Evolutionary conservation across 1,284 basidiomycete species (phyloP), one percentile per base, ranked within the genome.

Genomic region (Tetrapyrgos nigripes): DNA sequence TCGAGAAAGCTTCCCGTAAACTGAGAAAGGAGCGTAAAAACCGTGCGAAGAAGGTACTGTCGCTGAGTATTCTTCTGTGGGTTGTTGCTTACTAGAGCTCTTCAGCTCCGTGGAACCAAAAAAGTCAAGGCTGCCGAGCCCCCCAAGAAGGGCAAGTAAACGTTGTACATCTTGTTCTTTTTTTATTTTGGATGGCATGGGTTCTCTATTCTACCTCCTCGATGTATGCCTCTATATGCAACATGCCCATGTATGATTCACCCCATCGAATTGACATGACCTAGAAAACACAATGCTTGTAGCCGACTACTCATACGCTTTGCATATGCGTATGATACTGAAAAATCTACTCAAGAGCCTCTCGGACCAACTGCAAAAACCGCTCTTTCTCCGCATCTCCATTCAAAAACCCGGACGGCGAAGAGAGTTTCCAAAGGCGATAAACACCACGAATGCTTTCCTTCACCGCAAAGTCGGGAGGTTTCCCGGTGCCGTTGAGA

Each of bases 1-100:
- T 93, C 66, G 92, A 95, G 59, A 96, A 92, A 81, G 83, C 97
- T 61, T 96, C 94, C 69, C 93, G 97, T 73, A 99, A 99, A 80
- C 89, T 99, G 78, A 91, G 97, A 80, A 98, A 99, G 86, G 97
- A 99, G 86, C 89, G 97, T 73, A 99, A 99, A 89, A 99, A 99
- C 84, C 91, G 97, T 77, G 86, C 92, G 65, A 98, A 98, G 91
- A 97, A 97, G 91, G 95, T 93, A 58, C n/a, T 19, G 79, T 70
- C 23, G 17, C n/a, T 31, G n/a, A 21, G 19, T 33, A 31, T 57
- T 50, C 21, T 4, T 26, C 53, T 45, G 11, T 58, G 40, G 21
- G 35, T 50, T 59, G 63, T 70, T 40, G 33, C 53, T 64, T 29
- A 58, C 53, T 45, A 23, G 55, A 8, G 14, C 31, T 54, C 46